Evolutionary conservation across 108 stramenopile species (phyloP), one percentile per base, ranked within the genome.

Genomic region (Cyclotella baltica): DNA sequence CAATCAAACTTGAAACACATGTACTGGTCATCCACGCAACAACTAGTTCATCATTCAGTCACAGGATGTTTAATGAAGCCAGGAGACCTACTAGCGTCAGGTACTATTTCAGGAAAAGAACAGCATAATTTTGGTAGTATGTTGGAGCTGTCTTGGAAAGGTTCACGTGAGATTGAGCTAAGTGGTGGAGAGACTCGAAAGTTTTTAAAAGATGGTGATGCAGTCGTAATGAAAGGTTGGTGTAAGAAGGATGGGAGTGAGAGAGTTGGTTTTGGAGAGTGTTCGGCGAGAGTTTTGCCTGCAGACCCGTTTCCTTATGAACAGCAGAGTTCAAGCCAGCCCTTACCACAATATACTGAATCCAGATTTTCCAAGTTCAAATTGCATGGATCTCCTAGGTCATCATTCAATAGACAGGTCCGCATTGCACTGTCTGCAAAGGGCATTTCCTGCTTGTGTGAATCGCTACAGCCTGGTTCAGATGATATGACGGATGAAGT

Each of bases 1-100:
- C 48, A 51, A 35, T 93, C 93, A 65, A 96, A 96, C 80, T 85
- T 93, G 31, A 63, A 57, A 10, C 70, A 96, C 80, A 46, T 96
- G 71, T 96, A 97, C 77, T 98, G 97, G 97, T 96, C 88, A 36
- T 86, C 93, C 13, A 84, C 79, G 5, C 97, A 98, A 78, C 96
- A 96, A 76, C 80, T 98, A 34, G 92, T 88, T 16, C 97, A 98
- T 77, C 97, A 98, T 80, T 83, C 94, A 46, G 90, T 96, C 19
- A 94, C 96, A 2, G 97, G 97, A 11, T 96, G 95, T 78, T 68
- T 85, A 11, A 93, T 98, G 92, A 83, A 73, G 19, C 78, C 97
- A 23, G 97, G 97, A 22, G 96, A 98, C 77, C 71, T 96, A 35
- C 67, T 96, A 10, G 97, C 91, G 23, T 90, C 83, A 31, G 97